These are phyloP conservation scores for Agastache rugosa DNA, from an alignment of 257 asterid species.

Conservation along the genomic window DNA sequence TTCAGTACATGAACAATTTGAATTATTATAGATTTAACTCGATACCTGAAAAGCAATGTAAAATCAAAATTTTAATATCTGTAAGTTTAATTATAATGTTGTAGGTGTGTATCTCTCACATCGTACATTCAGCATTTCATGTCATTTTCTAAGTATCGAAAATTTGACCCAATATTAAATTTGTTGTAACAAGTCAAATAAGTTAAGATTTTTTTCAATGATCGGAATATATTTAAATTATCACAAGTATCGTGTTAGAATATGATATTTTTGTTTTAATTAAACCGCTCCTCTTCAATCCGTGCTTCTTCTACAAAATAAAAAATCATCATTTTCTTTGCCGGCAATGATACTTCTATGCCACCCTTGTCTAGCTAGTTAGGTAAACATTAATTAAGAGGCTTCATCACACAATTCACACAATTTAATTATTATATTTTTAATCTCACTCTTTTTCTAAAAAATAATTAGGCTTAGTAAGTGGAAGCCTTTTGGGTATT, in stretches of 20 bases:
- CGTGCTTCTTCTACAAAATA: conserved; percentile 26
- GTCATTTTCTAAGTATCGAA: too few species aligned
- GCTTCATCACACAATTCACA: conserved; percentile 21
- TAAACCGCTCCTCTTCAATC: background rate
- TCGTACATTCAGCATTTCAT: too few species aligned
- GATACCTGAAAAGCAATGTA: too few species aligned
- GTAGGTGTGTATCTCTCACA: too few species aligned
- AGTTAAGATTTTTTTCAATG: too few species aligned
- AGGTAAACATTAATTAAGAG: conserved; percentile 17
- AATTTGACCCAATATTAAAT: too few species aligned
- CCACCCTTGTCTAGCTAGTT: conserved; percentile 33
- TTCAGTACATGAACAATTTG: background rate
- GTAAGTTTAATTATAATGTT: too few species aligned
- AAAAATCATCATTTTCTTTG: conserved; percentile 31
- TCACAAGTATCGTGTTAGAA: too few species aligned
- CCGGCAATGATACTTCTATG: conserved; percentile 36
- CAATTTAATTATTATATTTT: background rate
- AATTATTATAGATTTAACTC: background rate
- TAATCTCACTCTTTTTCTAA: background rate
- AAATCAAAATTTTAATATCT: too few species aligned
- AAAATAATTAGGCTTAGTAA: background rate
- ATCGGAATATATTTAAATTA: too few species aligned
- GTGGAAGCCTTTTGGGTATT: background rate
- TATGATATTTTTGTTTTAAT: too few species aligned
- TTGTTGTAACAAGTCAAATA: too few species aligned